These are phyloP conservation scores for Trichoderma reesei DNA, from an alignment of 495 filamentous ascomycete genomes.

Conservation along the genomic window DNA sequence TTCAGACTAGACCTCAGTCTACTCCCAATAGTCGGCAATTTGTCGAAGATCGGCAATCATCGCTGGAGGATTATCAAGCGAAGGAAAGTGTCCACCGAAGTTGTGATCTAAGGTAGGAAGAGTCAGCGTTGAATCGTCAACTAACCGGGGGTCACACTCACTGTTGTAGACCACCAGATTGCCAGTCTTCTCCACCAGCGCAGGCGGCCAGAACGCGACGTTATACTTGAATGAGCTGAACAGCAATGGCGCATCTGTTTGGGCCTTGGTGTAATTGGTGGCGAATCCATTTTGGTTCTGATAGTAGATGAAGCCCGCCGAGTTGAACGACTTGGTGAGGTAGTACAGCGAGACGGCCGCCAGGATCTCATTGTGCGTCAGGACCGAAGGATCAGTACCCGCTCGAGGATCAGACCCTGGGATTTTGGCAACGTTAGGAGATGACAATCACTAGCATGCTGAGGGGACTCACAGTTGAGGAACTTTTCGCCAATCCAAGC, in stretches of 20 bases:
- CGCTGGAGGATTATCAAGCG: slow-evolving; percentile 17
- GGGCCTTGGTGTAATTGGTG: slow-evolving; percentile 9
- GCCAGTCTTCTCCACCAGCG: slow-evolving; percentile 15
- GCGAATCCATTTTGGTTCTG: slow-evolving; percentile 14
- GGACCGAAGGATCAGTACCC: slow-evolving; percentile 12
- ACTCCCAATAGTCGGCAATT: slow-evolving; percentile 6
- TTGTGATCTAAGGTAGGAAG: slow-evolving; percentile 16
- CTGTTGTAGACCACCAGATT: slow-evolving; percentile 21
- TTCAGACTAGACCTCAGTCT: too few relatives aligned
- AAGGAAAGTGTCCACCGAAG: slow-evolving; percentile 22
- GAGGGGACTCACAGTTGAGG: slow-evolving; percentile 13
- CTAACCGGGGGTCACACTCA: slow-evolving; percentile 10
- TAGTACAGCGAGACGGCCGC: slow-evolving; percentile 26
- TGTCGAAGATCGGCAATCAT: slow-evolving; percentile 14
- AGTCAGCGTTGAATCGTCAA: neutral
- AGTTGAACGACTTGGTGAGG: slow-evolving; percentile 17
- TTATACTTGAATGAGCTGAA: slow-evolving; percentile 18
- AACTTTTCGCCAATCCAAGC: slow-evolving; percentile 32
- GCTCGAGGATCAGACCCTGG: slow-evolving; percentile 15
- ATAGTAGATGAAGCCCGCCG: slow-evolving; percentile 17
- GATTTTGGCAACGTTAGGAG: slow-evolving; percentile 1
- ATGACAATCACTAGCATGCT: slow-evolving; percentile 5
- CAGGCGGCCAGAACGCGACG: slow-evolving; percentile 16
- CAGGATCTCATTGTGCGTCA: slow-evolving; percentile 20
- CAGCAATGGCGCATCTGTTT: slow-evolving; percentile 15